A percentile compares a stretch with the other conserved stretches of the same genome.
Conservation (phyloP, 225 moss, liverwort and hornwort genomes). For the Straminergon stramineum region DNA sequence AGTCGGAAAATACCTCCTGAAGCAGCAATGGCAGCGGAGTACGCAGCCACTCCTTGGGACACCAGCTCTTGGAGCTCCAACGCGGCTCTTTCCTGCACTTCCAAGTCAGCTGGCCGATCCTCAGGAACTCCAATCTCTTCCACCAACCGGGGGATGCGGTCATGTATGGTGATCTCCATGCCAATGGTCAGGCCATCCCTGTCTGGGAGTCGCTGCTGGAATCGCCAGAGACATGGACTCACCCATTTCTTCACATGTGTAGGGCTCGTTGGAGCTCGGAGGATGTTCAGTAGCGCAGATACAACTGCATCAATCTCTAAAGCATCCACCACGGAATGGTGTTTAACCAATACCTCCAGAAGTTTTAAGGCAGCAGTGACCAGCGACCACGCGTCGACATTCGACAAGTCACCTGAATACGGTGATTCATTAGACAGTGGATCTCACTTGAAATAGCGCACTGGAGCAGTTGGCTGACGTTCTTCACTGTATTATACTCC, state of each 20-base stretch:
- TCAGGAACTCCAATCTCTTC: conserved; percentile 27
- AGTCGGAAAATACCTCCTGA: conserved; percentile 54
- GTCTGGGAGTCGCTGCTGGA: conserved; percentile 27
- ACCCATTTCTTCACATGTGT: conserved; percentile 48
- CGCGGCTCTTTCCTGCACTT: conserved; percentile 41
- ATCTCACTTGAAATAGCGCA: neutral
- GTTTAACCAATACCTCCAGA: conserved; percentile 42
- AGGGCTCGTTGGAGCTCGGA: conserved; percentile 33
- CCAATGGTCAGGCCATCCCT: conserved; percentile 15
- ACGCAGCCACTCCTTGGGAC: conserved; percentile 51
- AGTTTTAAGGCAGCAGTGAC: conserved; percentile 45
- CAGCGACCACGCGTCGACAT: conserved; percentile 38
- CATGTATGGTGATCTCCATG: conserved; percentile 42
- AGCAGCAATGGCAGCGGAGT: conserved; percentile 44
- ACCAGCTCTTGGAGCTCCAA: conserved; percentile 44
- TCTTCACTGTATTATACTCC: neutral
- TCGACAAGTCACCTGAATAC: conserved; percentile 22
- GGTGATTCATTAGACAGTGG: neutral
- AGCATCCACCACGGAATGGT: conserved; percentile 12
- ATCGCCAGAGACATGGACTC: conserved; percentile 55
- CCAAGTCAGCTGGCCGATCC: neutral
- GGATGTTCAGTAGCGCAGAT: conserved; percentile 23
- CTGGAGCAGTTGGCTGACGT: neutral
- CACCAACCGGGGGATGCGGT: conserved; percentile 58
- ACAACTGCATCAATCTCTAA: conserved; percentile 18